Conservation (phyloP, 169 alveolate genomes). For the Babesia caballi region DNA sequence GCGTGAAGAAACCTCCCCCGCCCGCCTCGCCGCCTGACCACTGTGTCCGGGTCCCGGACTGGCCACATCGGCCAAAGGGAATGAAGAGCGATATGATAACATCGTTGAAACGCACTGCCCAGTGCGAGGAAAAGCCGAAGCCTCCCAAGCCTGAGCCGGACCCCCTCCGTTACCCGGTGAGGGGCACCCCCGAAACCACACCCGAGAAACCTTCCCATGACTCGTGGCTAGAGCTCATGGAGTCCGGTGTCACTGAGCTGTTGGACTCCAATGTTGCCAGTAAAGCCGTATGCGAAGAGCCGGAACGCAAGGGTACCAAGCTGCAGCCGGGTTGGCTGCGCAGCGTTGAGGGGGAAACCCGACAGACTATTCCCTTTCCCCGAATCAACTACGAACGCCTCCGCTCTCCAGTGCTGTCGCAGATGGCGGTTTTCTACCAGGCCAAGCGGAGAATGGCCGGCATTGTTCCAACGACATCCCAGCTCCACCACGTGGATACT, state of each 20-base stretch:
- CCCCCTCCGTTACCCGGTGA: too few relatives aligned
- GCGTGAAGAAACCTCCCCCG: constrained; percentile 11
- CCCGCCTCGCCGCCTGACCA: too few relatives aligned
- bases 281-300: background rate
- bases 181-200: too few relatives aligned
- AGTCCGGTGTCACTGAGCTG: background rate
- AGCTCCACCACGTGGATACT: background rate
- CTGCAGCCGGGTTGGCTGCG: background rate
- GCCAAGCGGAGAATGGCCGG: background rate
- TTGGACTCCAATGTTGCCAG: too few relatives aligned
- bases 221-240: constrained; percentile 4
- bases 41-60: too few relatives aligned
- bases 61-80: too few relatives aligned
- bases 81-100: too few relatives aligned
- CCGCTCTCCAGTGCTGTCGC: background rate
- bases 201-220: background rate
- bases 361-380: background rate
- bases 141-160: too few relatives aligned
- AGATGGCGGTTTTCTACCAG: background rate
- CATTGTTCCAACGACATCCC: too few relatives aligned
- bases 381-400: background rate
- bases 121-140: too few relatives aligned
- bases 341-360: background rate
- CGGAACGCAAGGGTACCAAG: background rate
- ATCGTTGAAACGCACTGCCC: too few relatives aligned